Evolutionary conservation across 163 green algal species (phyloP).

Genomic region (Scenedesmus sp.): DNA sequence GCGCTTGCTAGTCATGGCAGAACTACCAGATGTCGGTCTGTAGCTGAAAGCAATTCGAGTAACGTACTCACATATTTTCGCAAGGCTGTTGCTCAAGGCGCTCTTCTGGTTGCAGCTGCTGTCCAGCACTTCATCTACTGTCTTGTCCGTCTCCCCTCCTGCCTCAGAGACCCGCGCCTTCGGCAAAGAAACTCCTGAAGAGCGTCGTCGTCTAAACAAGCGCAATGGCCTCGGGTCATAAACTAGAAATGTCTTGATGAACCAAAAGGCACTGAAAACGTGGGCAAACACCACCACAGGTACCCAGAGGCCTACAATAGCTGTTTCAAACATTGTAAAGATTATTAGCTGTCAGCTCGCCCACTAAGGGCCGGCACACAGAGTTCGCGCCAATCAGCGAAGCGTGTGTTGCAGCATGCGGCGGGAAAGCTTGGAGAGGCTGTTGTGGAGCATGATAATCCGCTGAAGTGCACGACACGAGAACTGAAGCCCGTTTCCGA

Average conservation of each 20-base stretch:
- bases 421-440: background rate
- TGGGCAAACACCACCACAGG: conserved; percentile 50
- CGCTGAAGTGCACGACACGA: too few relatives aligned
- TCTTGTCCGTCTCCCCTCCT: background rate
- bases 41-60: too few relatives aligned
- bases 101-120: background rate
- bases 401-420: background rate
- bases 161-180: background rate
- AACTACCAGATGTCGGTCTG: background rate
- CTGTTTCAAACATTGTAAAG: background rate
- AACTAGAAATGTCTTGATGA: conserved; percentile 3
- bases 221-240: background rate
- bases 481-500: too few relatives aligned
- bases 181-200: background rate
- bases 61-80: background rate
- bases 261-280: conserved; percentile 38
- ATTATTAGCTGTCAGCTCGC: background rate
- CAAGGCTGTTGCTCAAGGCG: background rate
- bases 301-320: conserved; percentile 39
- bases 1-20: background rate
- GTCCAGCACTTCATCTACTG: conserved; percentile 2
- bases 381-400: background rate
- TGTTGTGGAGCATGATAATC: too few relatives aligned
- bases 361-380: background rate
- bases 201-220: background rate